phyloP scores from a whole-genome alignment of 1,284 basidiomycete genomes.

The Ustilago shanxiensis region DNA sequence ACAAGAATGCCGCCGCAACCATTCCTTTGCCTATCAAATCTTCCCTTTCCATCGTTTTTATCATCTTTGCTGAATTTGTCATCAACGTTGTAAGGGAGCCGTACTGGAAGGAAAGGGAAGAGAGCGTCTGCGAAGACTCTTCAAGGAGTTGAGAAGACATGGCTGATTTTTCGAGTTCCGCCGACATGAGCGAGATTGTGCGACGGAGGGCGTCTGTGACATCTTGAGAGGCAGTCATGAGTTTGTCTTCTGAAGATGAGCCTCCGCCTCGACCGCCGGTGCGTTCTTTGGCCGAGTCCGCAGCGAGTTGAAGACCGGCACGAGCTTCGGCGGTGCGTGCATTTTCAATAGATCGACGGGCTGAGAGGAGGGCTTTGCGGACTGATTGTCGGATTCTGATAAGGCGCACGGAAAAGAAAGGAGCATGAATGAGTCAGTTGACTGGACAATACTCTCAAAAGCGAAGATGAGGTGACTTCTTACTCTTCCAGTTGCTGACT shows the following conservation, averaged over 20 bases:
- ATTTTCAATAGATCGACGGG: constrained; percentile 33
- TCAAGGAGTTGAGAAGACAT: constrained; percentile 66
- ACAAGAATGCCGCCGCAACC: constrained; percentile 54
- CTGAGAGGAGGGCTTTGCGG: constrained; percentile 37
- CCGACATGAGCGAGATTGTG: constrained; percentile 64
- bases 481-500: constrained; percentile 33
- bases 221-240: constrained; percentile 62
- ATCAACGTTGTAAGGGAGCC: constrained; percentile 61
- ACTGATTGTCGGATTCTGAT: constrained; percentile 26
- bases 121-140: constrained; percentile 63
- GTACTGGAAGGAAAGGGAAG: constrained; percentile 60
- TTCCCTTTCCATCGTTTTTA: constrained; percentile 67
- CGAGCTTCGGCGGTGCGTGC: constrained; percentile 32
- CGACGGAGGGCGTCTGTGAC: constrained; percentile 65
- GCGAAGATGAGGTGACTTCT: not conserved
- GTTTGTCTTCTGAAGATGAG: constrained; percentile 57
- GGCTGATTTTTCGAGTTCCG: constrained; percentile 66
- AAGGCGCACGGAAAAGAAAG: not conserved
- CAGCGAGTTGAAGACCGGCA: constrained; percentile 38
- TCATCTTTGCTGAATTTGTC: constrained; percentile 59
- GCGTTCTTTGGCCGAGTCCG: constrained; percentile 47
- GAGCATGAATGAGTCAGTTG: not conserved
- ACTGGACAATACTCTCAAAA: not conserved
- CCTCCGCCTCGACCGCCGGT: constrained; percentile 39
- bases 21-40: constrained; percentile 63